Conservation (phyloP, 106 monocot species). For the Xerophyta viscosa region DNA sequence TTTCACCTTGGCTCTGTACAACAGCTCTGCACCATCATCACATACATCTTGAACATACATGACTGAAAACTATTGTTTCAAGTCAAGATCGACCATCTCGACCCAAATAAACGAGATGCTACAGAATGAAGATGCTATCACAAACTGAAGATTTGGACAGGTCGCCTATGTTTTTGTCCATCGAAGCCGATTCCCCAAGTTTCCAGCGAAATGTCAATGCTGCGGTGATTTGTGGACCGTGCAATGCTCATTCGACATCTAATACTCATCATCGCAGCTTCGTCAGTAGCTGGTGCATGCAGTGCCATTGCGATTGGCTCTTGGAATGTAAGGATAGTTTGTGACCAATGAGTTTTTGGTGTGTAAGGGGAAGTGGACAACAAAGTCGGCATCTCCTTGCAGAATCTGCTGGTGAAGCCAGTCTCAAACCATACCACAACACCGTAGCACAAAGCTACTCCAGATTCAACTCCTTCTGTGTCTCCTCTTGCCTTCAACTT, state of each 20-base stretch:
- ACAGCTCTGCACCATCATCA: too few species aligned
- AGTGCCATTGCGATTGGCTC: constrained; percentile 71
- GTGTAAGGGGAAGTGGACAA: constrained; percentile 76
- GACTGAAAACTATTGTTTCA: too few species aligned
- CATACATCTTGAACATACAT: too few species aligned
- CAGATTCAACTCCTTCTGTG: neutral
- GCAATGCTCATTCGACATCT: constrained; percentile 69
- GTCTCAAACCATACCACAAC: constrained; percentile 93
- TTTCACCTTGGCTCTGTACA: too few species aligned
- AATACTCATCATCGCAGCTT: constrained; percentile 31
- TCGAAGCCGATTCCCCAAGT: constrained; percentile 29
- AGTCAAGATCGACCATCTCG: too few species aligned
- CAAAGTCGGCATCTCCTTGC: constrained; percentile 54
- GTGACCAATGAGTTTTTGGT: constrained; percentile 80
- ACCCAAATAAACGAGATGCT: too few species aligned
- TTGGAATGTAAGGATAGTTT: constrained; percentile 85
- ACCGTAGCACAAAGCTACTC: constrained; percentile 61
- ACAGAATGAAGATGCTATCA: too few species aligned
- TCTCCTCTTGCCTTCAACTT: constrained; percentile 9
- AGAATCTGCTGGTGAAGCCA: constrained; percentile 70
- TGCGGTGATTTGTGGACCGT: constrained; percentile 53
- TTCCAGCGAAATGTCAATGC: constrained; percentile 87
- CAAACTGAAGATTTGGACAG: constrained; percentile 68
- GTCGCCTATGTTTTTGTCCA: constrained; percentile 50
- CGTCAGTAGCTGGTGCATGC: neutral